A percentile compares a stretch with the other conserved stretches of the same genome.
These are phyloP conservation scores for Cordyceps tenuipes DNA, from an alignment of 2,329 filamentous ascomycete genomes.

Conservation along the genomic window DNA sequence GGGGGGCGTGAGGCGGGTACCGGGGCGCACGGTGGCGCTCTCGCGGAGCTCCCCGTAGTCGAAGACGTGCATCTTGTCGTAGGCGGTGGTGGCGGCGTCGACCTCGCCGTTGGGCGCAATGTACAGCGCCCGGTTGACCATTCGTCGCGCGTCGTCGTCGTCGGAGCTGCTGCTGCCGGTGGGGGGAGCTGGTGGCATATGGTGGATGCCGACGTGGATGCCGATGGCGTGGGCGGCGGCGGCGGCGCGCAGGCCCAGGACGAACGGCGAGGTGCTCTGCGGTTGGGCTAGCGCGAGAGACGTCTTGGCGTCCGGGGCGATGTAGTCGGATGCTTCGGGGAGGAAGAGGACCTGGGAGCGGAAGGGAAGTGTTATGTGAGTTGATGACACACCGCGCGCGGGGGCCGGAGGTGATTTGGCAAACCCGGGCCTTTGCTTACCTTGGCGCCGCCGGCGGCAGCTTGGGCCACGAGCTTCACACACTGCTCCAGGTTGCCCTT, in stretches of 20 bases:
- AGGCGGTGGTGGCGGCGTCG: constrained; percentile 36
- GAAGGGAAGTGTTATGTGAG: not conserved
- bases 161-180: too few species aligned
- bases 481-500: constrained; percentile 74
- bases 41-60: constrained; percentile 52
- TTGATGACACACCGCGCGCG: too few species aligned
- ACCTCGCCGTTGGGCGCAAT: constrained; percentile 38
- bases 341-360: constrained; percentile 65
- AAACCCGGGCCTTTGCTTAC: constrained; percentile 35
- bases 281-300: constrained; percentile 64
- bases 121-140: constrained; percentile 47
- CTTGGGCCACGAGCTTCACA: constrained; percentile 60
- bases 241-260: constrained; percentile 62
- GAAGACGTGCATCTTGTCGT: constrained; percentile 90
- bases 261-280: constrained; percentile 59
- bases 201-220: constrained; percentile 84
- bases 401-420: too few species aligned
- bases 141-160: constrained; percentile 17
- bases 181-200: constrained; percentile 38
- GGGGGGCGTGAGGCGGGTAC: constrained; percentile 54
- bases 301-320: constrained; percentile 59
- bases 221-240: constrained; percentile 57
- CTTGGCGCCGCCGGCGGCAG: constrained; percentile 68
- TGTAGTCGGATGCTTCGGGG: constrained; percentile 87
- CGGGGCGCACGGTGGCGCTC: constrained; percentile 57